Base-by-base conservation (phyloP, 306 rosid species). In the Malus orientalis region DNA sequence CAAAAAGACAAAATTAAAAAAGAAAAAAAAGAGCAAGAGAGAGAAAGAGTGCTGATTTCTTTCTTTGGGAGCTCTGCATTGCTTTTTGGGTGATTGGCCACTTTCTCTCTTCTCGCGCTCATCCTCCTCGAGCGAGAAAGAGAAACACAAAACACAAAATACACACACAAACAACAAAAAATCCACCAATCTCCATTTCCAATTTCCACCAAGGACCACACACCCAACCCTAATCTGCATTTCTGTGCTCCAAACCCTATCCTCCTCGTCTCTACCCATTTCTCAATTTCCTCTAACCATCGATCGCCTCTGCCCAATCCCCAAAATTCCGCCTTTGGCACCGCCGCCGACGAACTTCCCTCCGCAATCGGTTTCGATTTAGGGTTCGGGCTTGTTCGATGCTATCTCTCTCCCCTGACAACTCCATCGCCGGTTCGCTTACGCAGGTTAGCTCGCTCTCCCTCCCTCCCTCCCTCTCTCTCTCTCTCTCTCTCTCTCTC, bases 351-450 rank as follows among this genome's bases (percentile, higher is more conserved):
- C 27, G 67, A 38, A 65, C 51, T 75, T 54, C 32, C 16, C 51
- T 18, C 55, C 55, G 55, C 55, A 8, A 18, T 30, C 20, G 11
- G 15, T 33, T 67, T 33, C 20, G 23, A 59, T 71, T 53, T 65
- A 8, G 74, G 67, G 71, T 78, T 76, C 38, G 86, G 80, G 32
- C 70, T 71, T 45, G 55, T 30, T 51, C 72, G 71, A 74, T 74
- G 86, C 38, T 22, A 2, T 71, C 78, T 55, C 78, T 55, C 22
- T 36, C 64, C 45, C 70, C 75, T 74, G 71, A 69, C 51, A 61
- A 23, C 18, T 23, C 57, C 72, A 47, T 78, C 84, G 77, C 85
- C 67, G 84, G 67, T 78, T 75, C 88, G 86, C 80, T 80, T 80
- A 75, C 84, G 79, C 76, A 86, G 89, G 86, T 81, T 71, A 20